These are phyloP conservation scores for Pyrenophora teres DNA, from an alignment of 2,329 filamentous ascomycete genomes.

Conservation along the genomic window DNA sequence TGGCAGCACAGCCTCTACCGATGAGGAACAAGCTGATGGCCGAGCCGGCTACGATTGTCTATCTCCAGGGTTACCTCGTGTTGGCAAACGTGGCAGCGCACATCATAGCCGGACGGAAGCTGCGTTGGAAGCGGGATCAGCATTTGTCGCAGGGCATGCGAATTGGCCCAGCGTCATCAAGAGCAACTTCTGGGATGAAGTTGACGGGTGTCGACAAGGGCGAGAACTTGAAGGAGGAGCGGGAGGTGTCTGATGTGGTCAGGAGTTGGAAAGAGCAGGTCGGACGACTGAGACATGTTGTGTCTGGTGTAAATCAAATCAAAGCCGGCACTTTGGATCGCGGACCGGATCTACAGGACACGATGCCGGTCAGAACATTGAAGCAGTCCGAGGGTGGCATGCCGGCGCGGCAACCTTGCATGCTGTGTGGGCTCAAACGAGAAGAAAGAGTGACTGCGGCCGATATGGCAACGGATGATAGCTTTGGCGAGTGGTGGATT, in stretches of 20 bases:
- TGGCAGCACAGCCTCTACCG: slow-evolving; percentile 62
- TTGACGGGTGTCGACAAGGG: slow-evolving; percentile 82
- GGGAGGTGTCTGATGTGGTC: slow-evolving; percentile 79
- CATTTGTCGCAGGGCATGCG: slow-evolving; percentile 85
- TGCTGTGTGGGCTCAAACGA: slow-evolving; percentile 84
- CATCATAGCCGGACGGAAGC: slow-evolving; percentile 80
- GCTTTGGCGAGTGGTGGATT: slow-evolving; percentile 96
- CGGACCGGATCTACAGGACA: slow-evolving; percentile 73
- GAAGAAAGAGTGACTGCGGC: slow-evolving; percentile 81
- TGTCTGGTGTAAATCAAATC: slow-evolving; percentile 66
- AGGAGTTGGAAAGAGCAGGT: slow-evolving; percentile 75
- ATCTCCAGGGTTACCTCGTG: slow-evolving; percentile 67
- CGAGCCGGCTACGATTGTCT: slow-evolving; percentile 64
- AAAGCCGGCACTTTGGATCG: slow-evolving; percentile 45
- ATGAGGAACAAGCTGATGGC: slow-evolving; percentile 68
- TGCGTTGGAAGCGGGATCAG: slow-evolving; percentile 89
- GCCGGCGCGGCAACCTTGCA: slow-evolving; percentile 74
- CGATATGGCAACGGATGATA: slow-evolving; percentile 79
- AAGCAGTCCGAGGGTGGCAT: slow-evolving; percentile 68
- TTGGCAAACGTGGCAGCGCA: slow-evolving; percentile 72
- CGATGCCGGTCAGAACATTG: slow-evolving; percentile 68
- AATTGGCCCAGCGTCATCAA: slow-evolving; percentile 74
- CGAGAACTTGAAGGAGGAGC: slow-evolving; percentile 80
- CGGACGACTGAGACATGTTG: slow-evolving; percentile 72
- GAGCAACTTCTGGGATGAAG: slow-evolving; percentile 81